Evolutionary conservation across 1,284 basidiomycete genomes (phyloP), one percentile per base, ranked within the genome.

Genomic region (Gomphus bonarii): DNA sequence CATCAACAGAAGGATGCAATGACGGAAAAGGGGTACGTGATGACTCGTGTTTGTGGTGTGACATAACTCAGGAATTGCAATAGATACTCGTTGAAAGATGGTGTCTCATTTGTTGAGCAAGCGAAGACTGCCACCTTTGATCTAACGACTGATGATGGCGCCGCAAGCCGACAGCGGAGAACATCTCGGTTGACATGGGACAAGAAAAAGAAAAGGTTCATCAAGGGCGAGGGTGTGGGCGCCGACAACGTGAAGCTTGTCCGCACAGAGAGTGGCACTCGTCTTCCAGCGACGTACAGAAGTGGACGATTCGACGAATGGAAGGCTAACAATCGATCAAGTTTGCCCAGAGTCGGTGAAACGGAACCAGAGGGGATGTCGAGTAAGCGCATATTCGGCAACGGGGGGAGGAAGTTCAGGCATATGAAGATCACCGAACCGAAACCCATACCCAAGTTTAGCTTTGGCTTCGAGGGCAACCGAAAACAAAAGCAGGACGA

Each of bases 241-340:
- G 82, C 91, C 3, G 94, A 98, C 69, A 98, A 98, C 69, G 79
- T 95, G 65, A 98, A 97, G 71, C 78, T 99, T 63, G 89, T 99
- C 63, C 85, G 82, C 62, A 94, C 93, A 1, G 97, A 99, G 70
- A 93, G 86, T 62, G 97, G 97, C 1, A 83, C 85, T 14, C 83
- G 89, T 50, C 76, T 99, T n/a, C 97, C 97, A 1, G 94, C 94
- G 0, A 85, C 85, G 7, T 99, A 94, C 73, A 87, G 91, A 58
- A 91, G 87, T 61, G 97, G 97, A 3, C 81, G 91, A 3, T 99
- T 91, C 68, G 91, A 97, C 55, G 92, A 95, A 67, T 99, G 97
- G 97, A 91, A 89, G 70, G 77, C 81, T 61, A 90, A 88, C 71
- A 82, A 77, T 57, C 82, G 80, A 35, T 71, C 82, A 8, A 77